These are phyloP conservation scores for Fusarium chlamydosporum DNA, from an alignment of 2,329 filamentous ascomycete species.

Conservation along the genomic window DNA sequence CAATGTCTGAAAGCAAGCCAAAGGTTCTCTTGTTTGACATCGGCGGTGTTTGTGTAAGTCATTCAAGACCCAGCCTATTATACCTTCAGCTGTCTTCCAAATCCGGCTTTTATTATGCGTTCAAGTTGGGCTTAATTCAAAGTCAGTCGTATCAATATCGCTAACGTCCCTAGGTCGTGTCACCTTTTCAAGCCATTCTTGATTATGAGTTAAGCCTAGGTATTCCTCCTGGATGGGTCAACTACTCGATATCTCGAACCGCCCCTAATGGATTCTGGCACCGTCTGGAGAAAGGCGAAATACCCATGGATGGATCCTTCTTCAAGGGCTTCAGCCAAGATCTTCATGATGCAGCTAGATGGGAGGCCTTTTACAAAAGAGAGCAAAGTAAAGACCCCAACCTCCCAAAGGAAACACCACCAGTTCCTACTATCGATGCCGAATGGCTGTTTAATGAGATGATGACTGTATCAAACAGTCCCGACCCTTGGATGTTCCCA, in stretches of 20 bases:
- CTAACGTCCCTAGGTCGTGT: constrained; percentile 75
- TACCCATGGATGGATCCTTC: constrained; percentile 80
- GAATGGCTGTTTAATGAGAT: constrained; percentile 89
- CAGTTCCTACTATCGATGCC: constrained; percentile 80
- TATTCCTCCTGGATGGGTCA: constrained; percentile 91
- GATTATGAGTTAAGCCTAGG: constrained; percentile 84
- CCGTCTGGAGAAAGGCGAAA: constrained; percentile 85
- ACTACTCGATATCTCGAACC: constrained; percentile 86
- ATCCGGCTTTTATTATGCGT: background rate
- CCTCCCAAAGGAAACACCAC: constrained; percentile 64
- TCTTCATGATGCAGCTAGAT: constrained; percentile 74
- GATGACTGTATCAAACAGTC: constrained; percentile 79
- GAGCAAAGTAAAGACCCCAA: constrained; percentile 60
- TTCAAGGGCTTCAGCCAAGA: constrained; percentile 83
- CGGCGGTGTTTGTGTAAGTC: constrained; percentile 93
- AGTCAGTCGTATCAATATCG: background rate
- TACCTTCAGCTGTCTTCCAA: background rate
- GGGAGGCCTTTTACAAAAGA: constrained; percentile 74
- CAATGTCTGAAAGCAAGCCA: constrained; percentile 62
- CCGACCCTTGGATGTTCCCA: constrained; percentile 91
- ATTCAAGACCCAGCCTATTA: background rate
- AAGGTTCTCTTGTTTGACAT: constrained; percentile 93
- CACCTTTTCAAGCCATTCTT: constrained; percentile 92
- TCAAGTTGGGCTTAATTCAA: background rate
- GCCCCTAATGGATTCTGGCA: constrained; percentile 90